Evolutionary conservation across 305 asterid species (phyloP).

Genomic region (Caryopteris hybrid): DNA sequence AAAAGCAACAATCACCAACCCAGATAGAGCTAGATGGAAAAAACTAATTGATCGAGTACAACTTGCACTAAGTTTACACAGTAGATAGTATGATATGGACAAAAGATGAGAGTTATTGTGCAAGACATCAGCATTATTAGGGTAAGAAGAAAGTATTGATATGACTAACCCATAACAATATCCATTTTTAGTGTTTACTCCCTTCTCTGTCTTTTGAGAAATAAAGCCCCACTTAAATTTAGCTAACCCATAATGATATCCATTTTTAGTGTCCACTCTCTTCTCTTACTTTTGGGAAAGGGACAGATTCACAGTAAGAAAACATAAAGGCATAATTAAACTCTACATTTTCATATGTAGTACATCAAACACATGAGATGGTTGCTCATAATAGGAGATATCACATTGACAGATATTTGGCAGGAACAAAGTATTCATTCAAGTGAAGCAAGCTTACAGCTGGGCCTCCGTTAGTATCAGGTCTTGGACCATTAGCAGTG

Average conservation of each 20-base stretch:
- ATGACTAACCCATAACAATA: too few species aligned
- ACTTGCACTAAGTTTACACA: background rate
- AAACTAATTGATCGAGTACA: background rate
- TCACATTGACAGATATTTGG: background rate
- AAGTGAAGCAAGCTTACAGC: conserved; percentile 59
- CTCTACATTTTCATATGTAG: background rate
- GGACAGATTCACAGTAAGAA: too few species aligned
- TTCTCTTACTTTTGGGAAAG: background rate
- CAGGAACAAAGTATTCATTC: conserved; percentile 4
- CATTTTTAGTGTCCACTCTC: too few species aligned
- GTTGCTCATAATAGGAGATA: background rate
- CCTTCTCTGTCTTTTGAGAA: background rate
- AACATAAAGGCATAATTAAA: too few species aligned
- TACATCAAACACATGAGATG: background rate
- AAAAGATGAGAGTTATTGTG: background rate
- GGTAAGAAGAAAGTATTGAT: too few species aligned
- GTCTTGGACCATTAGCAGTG: conserved; percentile 59
- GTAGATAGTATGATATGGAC: too few species aligned
- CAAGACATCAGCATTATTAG: background rate
- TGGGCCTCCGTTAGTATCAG: conserved; percentile 77
- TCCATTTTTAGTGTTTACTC: too few species aligned
- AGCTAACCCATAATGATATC: too few species aligned
- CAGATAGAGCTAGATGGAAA: background rate
- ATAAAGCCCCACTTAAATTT: too few species aligned
- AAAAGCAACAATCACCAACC: background rate